Base-by-base conservation (phyloP, 1,284 basidiomycete genomes). In the Takashimella koratensis region DNA sequence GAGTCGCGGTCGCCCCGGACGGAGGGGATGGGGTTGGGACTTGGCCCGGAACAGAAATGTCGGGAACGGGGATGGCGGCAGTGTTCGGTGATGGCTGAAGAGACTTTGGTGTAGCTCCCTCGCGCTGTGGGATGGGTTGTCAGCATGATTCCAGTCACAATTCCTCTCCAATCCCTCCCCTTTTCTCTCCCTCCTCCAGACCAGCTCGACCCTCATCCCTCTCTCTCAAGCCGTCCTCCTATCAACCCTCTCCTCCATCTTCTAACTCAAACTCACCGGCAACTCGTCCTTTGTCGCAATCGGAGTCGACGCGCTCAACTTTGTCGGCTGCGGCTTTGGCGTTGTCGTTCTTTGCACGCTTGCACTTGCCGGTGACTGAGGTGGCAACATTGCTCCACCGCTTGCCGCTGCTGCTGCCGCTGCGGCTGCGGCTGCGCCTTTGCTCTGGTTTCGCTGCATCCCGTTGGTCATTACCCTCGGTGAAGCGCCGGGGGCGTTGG, bases 301-400 rank as follows among this genome's bases (percentile, higher is more conserved):
- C 16, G 49, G 30, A 8, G 30, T 36, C 30, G 30, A 36, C 8
- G 30, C 30, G 16, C 30, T 40, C 21, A 57, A 22, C 36, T 57
- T 51, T 19, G 42, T 49, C 13, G 49, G 43, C n/a, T 23, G 24
- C 5, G 60, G 60, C 45, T 67, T 69, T 1, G 69, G 66, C 24
- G 69, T 70, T 25, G 58, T 57, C 21, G 57, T 62, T 26, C 65
- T 50, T 36, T 57, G 53, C 22, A 61, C 36, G 2, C 43, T 54
- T 19, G 57, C 47, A 2, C 47, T 61, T 1, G 66, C 69, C 2
- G 69, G 71, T 51, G 63, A 65, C 36, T 71, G 68, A 22, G 72
- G 72, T 3, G 72, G 70, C 21, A 68, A 60, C 72, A 73, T 73
- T 16, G 67, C 60, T 6, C 67, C 68, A 40, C 61, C 57, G 20